phyloP scores from a whole-genome alignment of 1,284 basidiomycete species.

The Puccinia hordei region DNA sequence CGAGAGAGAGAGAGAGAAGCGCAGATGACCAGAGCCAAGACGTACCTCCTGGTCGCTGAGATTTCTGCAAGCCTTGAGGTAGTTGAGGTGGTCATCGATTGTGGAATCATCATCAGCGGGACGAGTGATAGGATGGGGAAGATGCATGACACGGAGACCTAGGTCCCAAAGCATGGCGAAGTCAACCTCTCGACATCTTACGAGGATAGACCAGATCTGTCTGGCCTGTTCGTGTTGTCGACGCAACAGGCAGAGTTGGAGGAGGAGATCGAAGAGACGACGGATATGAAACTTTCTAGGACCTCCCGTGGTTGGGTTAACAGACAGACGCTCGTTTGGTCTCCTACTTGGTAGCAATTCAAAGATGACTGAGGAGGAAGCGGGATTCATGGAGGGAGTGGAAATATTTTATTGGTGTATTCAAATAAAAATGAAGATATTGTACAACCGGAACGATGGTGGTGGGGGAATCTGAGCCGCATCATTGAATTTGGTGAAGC shows the following conservation, averaged over 20 bases:
- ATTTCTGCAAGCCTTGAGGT: constrained; percentile 30
- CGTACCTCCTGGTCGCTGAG: constrained; percentile 26
- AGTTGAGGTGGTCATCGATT: constrained; percentile 15
- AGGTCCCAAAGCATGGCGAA: constrained; percentile 42
- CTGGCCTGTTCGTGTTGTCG: constrained; percentile 10
- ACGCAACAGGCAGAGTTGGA: constrained; percentile 34
- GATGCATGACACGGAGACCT: constrained; percentile 32
- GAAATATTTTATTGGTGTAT: no score
- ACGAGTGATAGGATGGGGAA: background rate
- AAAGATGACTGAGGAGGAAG: background rate
- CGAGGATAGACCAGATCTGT: constrained; percentile 26
- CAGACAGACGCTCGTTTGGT: background rate
- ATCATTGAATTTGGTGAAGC: no score
- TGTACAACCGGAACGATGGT: no score
- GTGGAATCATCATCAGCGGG: background rate
- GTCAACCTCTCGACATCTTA: constrained; percentile 37
- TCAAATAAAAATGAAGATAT: no score
- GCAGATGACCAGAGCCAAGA: background rate
- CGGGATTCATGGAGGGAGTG: background rate
- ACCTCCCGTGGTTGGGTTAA: constrained; percentile 23
- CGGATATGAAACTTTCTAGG: constrained; percentile 40
- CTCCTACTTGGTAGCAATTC: constrained; percentile 16
- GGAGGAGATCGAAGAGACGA: constrained; percentile 39
- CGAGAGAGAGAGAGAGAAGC: background rate
- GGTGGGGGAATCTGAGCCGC: no score